phyloP scores from a whole-genome alignment of 192 early-diverging fungal genomes.

The Dispira parvispora region DNA sequence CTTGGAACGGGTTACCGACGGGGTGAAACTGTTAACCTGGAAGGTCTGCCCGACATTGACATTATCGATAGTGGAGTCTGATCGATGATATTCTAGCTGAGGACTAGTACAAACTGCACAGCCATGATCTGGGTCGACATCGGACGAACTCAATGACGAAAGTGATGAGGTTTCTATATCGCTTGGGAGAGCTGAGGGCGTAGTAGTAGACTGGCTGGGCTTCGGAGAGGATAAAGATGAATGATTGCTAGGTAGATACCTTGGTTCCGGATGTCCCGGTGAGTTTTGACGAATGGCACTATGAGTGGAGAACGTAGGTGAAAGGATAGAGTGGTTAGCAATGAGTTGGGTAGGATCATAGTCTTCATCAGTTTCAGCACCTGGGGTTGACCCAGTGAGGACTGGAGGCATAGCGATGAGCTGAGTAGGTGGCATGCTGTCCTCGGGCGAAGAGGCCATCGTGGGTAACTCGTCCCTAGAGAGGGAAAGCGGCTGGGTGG shows the following conservation, averaged over 20 bases:
- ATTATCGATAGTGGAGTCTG: background rate
- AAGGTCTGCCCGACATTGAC: background rate
- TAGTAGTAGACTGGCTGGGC: background rate
- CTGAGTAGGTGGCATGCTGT: background rate
- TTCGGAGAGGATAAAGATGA: background rate
- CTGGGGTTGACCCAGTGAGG: background rate
- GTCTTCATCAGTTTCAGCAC: background rate
- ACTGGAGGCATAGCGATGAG: background rate
- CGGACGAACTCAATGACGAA: background rate
- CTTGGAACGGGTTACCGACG: background rate
- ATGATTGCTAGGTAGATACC: background rate
- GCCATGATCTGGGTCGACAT: background rate
- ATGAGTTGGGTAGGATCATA: background rate
- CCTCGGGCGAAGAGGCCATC: background rate
- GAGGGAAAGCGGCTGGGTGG: background rate
- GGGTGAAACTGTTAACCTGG: background rate
- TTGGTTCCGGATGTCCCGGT: background rate
- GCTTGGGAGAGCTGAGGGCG: background rate
- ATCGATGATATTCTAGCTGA: background rate
- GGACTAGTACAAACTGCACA: background rate
- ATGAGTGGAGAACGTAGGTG: background rate
- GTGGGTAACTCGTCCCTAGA: background rate
- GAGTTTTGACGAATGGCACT: background rate
- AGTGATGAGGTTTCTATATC: background rate
- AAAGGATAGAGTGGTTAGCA: background rate